Evolutionary conservation across 345 rosid species (phyloP).

Genomic region (Chamaenerion angustifolium): DNA sequence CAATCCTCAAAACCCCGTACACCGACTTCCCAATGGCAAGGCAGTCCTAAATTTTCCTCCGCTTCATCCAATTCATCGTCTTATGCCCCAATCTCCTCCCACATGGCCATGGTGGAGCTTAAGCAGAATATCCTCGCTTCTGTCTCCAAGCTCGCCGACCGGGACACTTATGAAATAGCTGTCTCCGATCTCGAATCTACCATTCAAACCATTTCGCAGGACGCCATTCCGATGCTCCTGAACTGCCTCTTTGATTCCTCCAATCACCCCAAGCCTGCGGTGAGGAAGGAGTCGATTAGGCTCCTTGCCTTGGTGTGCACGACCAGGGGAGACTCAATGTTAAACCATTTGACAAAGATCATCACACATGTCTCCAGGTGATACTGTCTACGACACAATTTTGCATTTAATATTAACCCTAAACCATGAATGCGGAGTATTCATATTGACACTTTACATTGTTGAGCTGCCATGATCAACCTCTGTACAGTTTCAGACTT

Average conservation of each 20-base stretch:
- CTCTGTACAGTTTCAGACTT: too few species aligned
- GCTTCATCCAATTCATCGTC: conserved; percentile 10
- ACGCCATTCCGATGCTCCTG: conserved; percentile 70
- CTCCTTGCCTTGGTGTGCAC: conserved; percentile 49
- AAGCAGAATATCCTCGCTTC: conserved; percentile 79
- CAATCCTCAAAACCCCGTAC: conserved; percentile 15
- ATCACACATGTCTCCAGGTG: conserved; percentile 35
- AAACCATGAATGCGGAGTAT: too few species aligned
- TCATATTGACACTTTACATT: too few species aligned
- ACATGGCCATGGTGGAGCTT: conserved; percentile 86
- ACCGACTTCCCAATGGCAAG: conserved; percentile 24
- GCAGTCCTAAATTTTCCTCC: conserved; percentile 8
- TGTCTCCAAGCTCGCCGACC: conserved; percentile 77
- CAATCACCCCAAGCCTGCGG: conserved; percentile 69
- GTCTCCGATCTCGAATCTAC: conserved; percentile 73
- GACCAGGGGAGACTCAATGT: conserved; percentile 45
- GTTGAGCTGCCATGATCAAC: too few species aligned
- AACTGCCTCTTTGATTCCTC: conserved; percentile 79
- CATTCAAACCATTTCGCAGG: conserved; percentile 55
- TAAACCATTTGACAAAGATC: conserved; percentile 59
- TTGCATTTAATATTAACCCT: background rate
- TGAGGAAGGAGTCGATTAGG: conserved; percentile 67
- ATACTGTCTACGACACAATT: background rate
- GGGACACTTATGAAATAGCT: conserved; percentile 91
- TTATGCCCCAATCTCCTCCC: conserved; percentile 60